Percentiles rank a stretch among this genome's conserved stretches.
These are phyloP conservation scores for Emericellopsis atlantica DNA, from an alignment of 2,329 filamentous ascomycete species.

Conservation along the genomic window DNA sequence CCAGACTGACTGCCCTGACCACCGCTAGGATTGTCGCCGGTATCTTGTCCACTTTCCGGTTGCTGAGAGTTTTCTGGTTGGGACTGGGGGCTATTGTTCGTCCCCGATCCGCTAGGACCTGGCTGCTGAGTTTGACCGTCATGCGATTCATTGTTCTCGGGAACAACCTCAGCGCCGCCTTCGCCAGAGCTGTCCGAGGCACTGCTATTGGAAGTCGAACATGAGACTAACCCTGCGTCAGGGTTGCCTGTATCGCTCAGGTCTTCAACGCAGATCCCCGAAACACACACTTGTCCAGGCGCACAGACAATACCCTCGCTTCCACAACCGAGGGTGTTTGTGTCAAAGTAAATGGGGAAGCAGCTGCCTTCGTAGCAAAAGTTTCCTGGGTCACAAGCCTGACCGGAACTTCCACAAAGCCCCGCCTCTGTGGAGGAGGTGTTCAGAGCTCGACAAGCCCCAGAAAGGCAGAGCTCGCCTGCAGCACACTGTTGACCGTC, in stretches of 20 bases:
- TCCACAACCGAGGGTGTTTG: neutral
- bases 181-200: too few species aligned
- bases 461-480: neutral
- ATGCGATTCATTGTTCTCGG: too few species aligned
- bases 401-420: neutral
- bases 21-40: too few species aligned
- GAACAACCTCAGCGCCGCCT: too few species aligned
- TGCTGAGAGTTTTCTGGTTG: too few species aligned
- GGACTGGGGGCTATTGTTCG: too few species aligned
- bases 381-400: neutral
- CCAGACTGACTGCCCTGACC: too few species aligned
- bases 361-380: neutral
- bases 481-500: neutral
- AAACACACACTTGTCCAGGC: neutral
- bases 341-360: neutral
- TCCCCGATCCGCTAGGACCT: too few species aligned
- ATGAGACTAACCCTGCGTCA: neutral
- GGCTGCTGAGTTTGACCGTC: too few species aligned
- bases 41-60: too few species aligned
- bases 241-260: neutral
- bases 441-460: neutral
- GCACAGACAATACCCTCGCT: neutral
- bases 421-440: neutral
- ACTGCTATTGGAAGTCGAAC: neutral
- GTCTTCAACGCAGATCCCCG: neutral